Evolutionary conservation across 2,329 filamentous ascomycete species (phyloP).

Genomic region (Huntiella moniliformis): DNA sequence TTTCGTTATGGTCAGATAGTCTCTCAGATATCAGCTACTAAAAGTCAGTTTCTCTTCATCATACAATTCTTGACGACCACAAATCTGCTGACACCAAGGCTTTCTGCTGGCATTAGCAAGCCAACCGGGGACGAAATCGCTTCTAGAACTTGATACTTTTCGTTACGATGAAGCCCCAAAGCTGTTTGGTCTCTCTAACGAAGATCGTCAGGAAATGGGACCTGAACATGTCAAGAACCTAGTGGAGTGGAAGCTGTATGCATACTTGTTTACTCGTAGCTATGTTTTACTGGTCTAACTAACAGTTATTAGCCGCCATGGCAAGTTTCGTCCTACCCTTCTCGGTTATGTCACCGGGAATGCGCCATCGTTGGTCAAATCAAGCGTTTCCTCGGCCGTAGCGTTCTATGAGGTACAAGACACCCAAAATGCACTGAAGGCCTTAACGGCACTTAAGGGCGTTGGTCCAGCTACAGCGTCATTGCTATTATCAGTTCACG

Average conservation of each 20-base stretch:
- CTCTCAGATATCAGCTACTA: slow-evolving; percentile 3
- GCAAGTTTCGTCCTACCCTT: slow-evolving; percentile 41
- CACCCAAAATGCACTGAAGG: slow-evolving; percentile 27
- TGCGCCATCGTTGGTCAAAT: slow-evolving; percentile 22
- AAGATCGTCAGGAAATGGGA: slow-evolving; percentile 24
- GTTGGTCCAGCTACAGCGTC: slow-evolving; percentile 67
- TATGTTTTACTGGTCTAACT: background rate
- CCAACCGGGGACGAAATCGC: slow-evolving; percentile 30
- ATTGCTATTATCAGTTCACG: slow-evolving; percentile 47
- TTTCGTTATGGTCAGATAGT: slow-evolving; percentile 6
- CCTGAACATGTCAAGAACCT: slow-evolving; percentile 40
- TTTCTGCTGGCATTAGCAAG: slow-evolving; percentile 16
- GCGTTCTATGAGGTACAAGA: too few relatives aligned
- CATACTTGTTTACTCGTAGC: slow-evolving; percentile 7
- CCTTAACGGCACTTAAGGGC: slow-evolving; percentile 44
- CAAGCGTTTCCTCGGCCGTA: slow-evolving; percentile 21
- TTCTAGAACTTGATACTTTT: slow-evolving; percentile 39
- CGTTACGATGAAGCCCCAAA: slow-evolving; percentile 36
- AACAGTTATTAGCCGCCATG: slow-evolving; percentile 29
- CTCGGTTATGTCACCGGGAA: slow-evolving; percentile 46
- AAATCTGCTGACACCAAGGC: background rate
- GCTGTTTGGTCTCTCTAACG: slow-evolving; percentile 21
- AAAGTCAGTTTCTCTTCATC: slow-evolving; percentile 3
- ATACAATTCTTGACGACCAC: background rate
- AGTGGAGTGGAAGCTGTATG: slow-evolving; percentile 55